Evolutionary conservation across 2,329 filamentous ascomycete species (phyloP).

Genomic region (Cordyceps cateniannulata): DNA sequence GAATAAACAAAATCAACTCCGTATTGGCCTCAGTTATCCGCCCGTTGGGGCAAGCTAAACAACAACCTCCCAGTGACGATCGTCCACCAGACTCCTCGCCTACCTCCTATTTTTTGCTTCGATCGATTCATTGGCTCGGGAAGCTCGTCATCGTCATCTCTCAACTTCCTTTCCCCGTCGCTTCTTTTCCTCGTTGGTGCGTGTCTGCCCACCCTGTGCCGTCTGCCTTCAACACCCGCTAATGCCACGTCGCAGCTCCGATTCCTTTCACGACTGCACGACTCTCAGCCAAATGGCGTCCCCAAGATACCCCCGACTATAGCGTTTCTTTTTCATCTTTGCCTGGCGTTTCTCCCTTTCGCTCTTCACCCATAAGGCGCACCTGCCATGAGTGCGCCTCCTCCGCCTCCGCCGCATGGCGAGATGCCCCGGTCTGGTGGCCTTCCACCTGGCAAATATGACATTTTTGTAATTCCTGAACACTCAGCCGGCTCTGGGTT

Average conservation of each 20-base stretch:
- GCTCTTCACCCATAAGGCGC: not conserved
- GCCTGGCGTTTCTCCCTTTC: not conserved
- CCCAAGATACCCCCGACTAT: slow-evolving; percentile 20
- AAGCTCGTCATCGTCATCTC: not conserved
- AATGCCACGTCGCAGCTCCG: slow-evolving; percentile 4
- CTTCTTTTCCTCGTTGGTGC: not conserved
- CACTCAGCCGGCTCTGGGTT: slow-evolving; percentile 86
- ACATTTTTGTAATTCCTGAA: slow-evolving; percentile 94
- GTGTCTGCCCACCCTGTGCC: not conserved
- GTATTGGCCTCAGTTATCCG: slow-evolving; percentile 1
- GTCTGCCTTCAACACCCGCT: not conserved
- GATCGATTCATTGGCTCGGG: not conserved
- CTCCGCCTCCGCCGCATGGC: slow-evolving; percentile 82
- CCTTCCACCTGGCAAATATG: slow-evolving; percentile 83
- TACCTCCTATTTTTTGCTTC: not conserved
- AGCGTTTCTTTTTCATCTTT: slow-evolving; percentile 10
- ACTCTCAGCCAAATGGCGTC: slow-evolving; percentile 24
- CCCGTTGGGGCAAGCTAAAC: slow-evolving; percentile 11
- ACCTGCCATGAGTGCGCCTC: slow-evolving; percentile 49
- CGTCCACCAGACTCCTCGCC: not conserved
- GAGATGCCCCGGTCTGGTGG: slow-evolving; percentile 63
- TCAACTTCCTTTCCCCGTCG: not conserved
- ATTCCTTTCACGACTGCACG: slow-evolving; percentile 16
- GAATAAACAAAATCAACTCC: not conserved
- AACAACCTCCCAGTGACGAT: not conserved